Base-by-base conservation (phyloP, 495 filamentous ascomycete genomes). In the Trichocladium uniseriatum region DNA sequence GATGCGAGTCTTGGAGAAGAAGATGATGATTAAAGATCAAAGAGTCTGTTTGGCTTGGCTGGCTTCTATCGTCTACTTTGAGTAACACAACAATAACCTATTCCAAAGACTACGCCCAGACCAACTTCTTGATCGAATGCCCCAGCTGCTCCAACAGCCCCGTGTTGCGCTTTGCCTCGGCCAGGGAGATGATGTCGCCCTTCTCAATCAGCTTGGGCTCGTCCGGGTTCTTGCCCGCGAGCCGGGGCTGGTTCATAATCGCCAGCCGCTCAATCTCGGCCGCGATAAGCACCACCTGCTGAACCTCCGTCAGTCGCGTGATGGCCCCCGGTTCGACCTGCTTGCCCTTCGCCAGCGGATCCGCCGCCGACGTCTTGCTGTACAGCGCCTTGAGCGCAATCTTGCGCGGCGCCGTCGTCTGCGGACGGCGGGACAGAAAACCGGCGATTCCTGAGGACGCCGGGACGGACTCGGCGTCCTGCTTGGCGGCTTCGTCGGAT, bases 41-140 rank as follows among this genome's bases (percentile, higher is more conserved):
- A 18, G 7, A 14, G 39, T 29, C 8, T 38, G 20, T 8, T 3
- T 3, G 4, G 31, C 13, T 7, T 14, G 22, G 15, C 10, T 8
- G 6, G 21, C 15, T 22, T 46, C 35, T 31, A 43, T 11, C 38
- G 22, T 28, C 16, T 35, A 29, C 48, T 45, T n/a, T n/a, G n/a
- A n/a, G n/a, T n/a, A n/a, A n/a, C n/a, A n/a, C n/a, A n/a, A n/a
- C n/a, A n/a, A n/a, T n/a, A n/a, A n/a, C n/a, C n/a, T n/a, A n/a
- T n/a, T n/a, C n/a, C n/a, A n/a, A n/a, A n/a, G n/a, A 11, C 41
- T 64, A 92, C 48, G 85, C 86, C 90, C 90, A 96, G 20, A 96
- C 86, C 64, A 95, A 65, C 74, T 86, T 90, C 77, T 91, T 95
- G 43, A 96, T 70, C 49, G 81, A 82, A 71, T 95, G 85, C 9